Base-by-base conservation (phyloP, 345 rosid species). In the Lepidium aucheri region DNA sequence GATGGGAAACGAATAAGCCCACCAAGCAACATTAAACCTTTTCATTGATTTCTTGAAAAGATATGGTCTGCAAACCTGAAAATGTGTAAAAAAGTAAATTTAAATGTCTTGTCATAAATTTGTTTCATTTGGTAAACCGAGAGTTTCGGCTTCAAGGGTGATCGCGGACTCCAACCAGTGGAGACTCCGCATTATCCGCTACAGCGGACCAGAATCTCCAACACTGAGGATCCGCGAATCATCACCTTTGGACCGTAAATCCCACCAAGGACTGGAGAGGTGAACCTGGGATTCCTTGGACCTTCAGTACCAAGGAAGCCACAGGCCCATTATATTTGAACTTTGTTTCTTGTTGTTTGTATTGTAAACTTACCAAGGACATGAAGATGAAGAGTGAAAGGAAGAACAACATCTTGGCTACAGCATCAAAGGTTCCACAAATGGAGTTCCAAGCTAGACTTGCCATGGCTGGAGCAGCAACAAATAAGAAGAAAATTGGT, bases 381-480 rank as follows among this genome's bases (percentile, higher is more conserved):
- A 71, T 47, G 79, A 84, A 84, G 59, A 84, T 82, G 74, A 84
- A 84, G 8, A 84, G 55, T 5, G 89, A 79, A 51, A 84, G 78
- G 54, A 82, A 86, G 81, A 84, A 81, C 15, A 84, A 69, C 83
- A 84, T 84, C 77, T 82, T 84, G 0, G 86, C 79, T 0, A 76
- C 8, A 11, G 62, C 72, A 60, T 80, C 89, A 47, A 87, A 83
- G 46, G 58, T 32, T 57, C 79, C 90, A 9, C 78, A 47, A 22
- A 86, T 85, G 7, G 90, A 87, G 66, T 63, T 79, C 90, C 95
- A 90, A 14, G 92, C 86, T 30, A 81, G 67, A 67, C 88, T 81
- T 0, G 74, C 90, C 61, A 73, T 74, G 79, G 87, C 86, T 1
- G 95, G 90, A 47, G 90, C 85, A 17, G 89, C 87, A 0, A 90